Evolutionary conservation across 805 yeast species (phyloP).

Genomic region (Clavispora santaluciae): DNA sequence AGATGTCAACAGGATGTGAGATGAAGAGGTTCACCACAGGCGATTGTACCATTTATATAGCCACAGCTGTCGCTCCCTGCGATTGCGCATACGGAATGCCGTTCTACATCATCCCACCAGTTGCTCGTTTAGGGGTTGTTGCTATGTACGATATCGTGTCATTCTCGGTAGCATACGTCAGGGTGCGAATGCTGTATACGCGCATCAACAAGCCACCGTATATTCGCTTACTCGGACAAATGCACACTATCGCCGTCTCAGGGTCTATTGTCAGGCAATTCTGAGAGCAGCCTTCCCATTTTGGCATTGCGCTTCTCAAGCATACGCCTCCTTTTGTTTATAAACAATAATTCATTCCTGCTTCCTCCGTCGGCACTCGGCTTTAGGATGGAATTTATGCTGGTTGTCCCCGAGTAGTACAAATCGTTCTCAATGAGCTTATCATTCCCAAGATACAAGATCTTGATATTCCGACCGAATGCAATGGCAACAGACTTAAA

Average conservation of each 20-base stretch:
- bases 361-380: constrained; percentile 14
- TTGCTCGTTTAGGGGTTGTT: background rate
- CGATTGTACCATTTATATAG: background rate
- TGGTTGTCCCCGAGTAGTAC: constrained; percentile 38
- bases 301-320: constrained; percentile 8
- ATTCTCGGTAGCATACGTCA: background rate
- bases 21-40: too few relatives aligned
- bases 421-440: constrained; percentile 60
- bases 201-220: background rate
- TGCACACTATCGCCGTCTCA: background rate
- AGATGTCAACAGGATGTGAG: background rate
- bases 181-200: background rate
- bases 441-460: constrained; percentile 71
- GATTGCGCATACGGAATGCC: background rate
- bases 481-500: constrained; percentile 71
- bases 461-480: constrained; percentile 68
- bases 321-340: constrained; percentile 43
- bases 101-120: background rate
- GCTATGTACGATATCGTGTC: background rate
- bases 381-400: constrained; percentile 16
- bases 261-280: background rate
- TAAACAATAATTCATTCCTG: constrained; percentile 46
- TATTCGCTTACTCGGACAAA: background rate
- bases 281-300: background rate
- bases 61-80: background rate